These are phyloP conservation scores for Paradendryphiella salina DNA, from an alignment of 2,329 filamentous ascomycete species.

Conservation along the genomic window DNA sequence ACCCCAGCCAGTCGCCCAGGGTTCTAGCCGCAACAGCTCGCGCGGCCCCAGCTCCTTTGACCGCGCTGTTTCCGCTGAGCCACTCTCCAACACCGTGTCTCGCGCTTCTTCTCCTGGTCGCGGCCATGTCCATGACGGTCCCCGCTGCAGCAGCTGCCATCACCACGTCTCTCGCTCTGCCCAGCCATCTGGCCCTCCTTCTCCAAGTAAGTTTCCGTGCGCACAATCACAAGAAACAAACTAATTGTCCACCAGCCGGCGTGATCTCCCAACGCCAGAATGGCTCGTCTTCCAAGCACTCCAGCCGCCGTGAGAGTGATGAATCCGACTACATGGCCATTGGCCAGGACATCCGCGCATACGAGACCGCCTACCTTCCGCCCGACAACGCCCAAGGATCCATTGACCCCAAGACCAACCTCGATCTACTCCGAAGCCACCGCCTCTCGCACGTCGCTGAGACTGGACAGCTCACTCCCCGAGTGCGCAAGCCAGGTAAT, in stretches of 20 bases:
- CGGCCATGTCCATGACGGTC: slow-evolving; percentile 28
- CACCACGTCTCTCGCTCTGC: slow-evolving; percentile 26
- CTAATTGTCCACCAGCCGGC: slow-evolving; percentile 27
- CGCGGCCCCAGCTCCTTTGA: slow-evolving; percentile 45
- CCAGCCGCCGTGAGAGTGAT: slow-evolving; percentile 41
- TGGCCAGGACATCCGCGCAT: slow-evolving; percentile 33
- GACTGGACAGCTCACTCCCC: slow-evolving; percentile 53
- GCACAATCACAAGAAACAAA: neutral
- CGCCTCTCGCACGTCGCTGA: slow-evolving; percentile 56
- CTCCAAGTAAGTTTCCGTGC: slow-evolving; percentile 28
- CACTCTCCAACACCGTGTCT: slow-evolving; percentile 35
- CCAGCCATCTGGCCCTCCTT: slow-evolving; percentile 24
- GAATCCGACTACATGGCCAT: slow-evolving; percentile 44
- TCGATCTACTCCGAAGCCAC: slow-evolving; percentile 51
- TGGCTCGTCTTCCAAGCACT: slow-evolving; percentile 32
- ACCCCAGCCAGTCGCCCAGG: slow-evolving; percentile 33
- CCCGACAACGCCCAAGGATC: slow-evolving; percentile 26
- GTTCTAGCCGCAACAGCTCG: slow-evolving; percentile 44
- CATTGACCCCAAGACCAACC: slow-evolving; percentile 42
- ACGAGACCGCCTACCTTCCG: slow-evolving; percentile 43
- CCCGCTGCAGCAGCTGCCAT: slow-evolving; percentile 46
- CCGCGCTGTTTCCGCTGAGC: slow-evolving; percentile 46
- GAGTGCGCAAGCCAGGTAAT: slow-evolving; percentile 44
- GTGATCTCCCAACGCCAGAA: slow-evolving; percentile 20
- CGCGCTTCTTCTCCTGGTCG: slow-evolving; percentile 38